phyloP scores from a whole-genome alignment of 176 grass and related monocot genomes.

The Paspalum notatum region DNA sequence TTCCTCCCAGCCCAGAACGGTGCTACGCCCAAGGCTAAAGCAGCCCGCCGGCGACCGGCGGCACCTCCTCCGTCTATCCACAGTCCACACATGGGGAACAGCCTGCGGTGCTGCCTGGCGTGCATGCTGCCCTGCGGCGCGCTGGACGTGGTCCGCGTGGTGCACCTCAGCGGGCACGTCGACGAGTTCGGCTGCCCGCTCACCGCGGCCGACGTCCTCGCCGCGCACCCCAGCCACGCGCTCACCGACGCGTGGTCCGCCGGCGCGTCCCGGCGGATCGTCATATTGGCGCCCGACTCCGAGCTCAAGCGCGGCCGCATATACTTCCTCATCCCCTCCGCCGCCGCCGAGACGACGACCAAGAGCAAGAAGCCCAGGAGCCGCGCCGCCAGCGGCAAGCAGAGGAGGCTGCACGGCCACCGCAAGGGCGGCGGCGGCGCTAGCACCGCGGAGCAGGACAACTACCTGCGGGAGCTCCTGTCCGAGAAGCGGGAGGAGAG shows the following conservation, averaged over 20 bases:
- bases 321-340: conserved; percentile 82
- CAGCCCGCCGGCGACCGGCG: neutral
- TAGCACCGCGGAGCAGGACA: conserved; percentile 63
- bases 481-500: conserved; percentile 53
- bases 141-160: conserved; percentile 83
- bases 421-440: neutral
- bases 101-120: conserved; percentile 89
- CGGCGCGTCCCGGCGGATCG: conserved; percentile 56
- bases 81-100: conserved; percentile 71
- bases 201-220: conserved; percentile 70
- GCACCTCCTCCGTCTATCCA: neutral
- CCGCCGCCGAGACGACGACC: conserved; percentile 42
- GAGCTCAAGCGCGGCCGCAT: conserved; percentile 82
- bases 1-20: neutral
- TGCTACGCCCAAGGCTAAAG: neutral
- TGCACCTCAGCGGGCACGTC: conserved; percentile 86
- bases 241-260: conserved; percentile 70
- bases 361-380: conserved; percentile 45
- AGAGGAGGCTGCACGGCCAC: conserved; percentile 43
- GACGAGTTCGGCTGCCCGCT: conserved; percentile 78
- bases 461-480: conserved; percentile 66
- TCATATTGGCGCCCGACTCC: conserved; percentile 69
- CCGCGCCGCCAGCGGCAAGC: neutral
- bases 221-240: conserved; percentile 80
- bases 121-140: conserved; percentile 97